Base-by-base conservation (phyloP, 345 rosid species). In the Eutrema yunnanense region DNA sequence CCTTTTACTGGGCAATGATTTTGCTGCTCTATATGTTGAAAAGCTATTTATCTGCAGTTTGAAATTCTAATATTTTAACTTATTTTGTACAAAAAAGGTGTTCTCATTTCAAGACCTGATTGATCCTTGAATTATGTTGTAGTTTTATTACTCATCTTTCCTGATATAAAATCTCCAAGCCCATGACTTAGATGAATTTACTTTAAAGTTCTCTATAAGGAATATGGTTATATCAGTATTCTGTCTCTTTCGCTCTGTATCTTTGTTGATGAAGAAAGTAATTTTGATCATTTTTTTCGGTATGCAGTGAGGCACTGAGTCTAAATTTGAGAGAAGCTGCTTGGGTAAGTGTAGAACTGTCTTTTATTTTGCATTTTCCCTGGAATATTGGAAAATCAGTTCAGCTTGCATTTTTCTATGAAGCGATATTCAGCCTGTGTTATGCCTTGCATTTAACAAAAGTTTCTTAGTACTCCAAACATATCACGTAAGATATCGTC, bases 291-390 rank as follows among this genome's bases (percentile, higher is more conserved):
- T 58, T 22, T 58, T 58, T 9, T 70, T 34, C 8, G 71, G 7
- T 57, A 55, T 87, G 89, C 90, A 91, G 97, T 70, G 97, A 91
- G 86, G 96, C 88, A 73, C 84, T 94, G 83, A 63, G 54, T 79
- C 81, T 91, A 62, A 94, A 94, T 81, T 81, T 94, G 83, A 89
- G 88, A 41, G 98, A 94, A 77, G 98, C 98, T 80, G 96, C 98
- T 54, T 86, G 96, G 98, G 97, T 94, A 86, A 83, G 87, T 71
- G 53, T 26, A 57, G 51, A 65, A 33, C 16, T 66, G 42, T 73
- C 54, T 32, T 67, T 5, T 43, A 12, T 40, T 9, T 69, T 40
- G 51, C 62, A 8, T 56, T 48, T 55, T 32, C 37, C 38, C 46
- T 27, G 10, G 14, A 44, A 14, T 11, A 60, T 42, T 34, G 37